Conservation (phyloP, 192 early-diverging fungal genomes). For the Coemansia sp. region DNA sequence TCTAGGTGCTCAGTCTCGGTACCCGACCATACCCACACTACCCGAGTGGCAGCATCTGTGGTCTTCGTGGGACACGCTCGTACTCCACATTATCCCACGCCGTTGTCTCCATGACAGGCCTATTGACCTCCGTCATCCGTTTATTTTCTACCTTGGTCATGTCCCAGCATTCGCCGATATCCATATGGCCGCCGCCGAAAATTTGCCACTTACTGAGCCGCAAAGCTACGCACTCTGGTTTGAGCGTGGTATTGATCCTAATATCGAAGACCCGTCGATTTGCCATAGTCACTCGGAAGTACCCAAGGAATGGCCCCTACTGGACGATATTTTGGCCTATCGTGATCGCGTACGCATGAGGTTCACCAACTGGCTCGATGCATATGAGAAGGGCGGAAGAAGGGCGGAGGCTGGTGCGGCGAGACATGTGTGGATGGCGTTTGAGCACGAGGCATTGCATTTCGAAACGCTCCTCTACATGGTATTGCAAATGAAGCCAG, state of each 20-base stretch:
- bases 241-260: slow-evolving; percentile 94
- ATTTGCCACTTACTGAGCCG: slow-evolving; percentile 60
- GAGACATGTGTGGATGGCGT: slow-evolving; percentile 79
- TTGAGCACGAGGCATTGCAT: slow-evolving; percentile 95
- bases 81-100: slow-evolving; percentile 59
- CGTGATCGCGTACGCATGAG: slow-evolving; percentile 62
- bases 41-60: slow-evolving; percentile 80
- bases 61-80: slow-evolving; percentile 77
- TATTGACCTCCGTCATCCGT: slow-evolving; percentile 82
- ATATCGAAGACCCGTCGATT: slow-evolving; percentile 68
- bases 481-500: slow-evolving; percentile 63
- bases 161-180: slow-evolving; percentile 73
- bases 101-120: slow-evolving; percentile 63
- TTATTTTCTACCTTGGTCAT: slow-evolving; percentile 89
- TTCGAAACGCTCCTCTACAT: slow-evolving; percentile 91
- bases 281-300: slow-evolving; percentile 78
- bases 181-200: slow-evolving; percentile 37
- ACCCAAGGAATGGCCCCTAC: slow-evolving; percentile 68
- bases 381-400: slow-evolving; percentile 5
- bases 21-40: slow-evolving; percentile 56
- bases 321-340: slow-evolving; percentile 67
- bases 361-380: slow-evolving; percentile 46
- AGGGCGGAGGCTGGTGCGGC: slow-evolving; percentile 21
- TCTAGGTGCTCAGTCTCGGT: not conserved
- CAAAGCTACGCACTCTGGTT: slow-evolving; percentile 71